Percentiles rank a stretch among this genome's conserved stretches.
Evolutionary conservation across 1,284 basidiomycete species (phyloP).

Genomic region (Sutorius eximius): DNA sequence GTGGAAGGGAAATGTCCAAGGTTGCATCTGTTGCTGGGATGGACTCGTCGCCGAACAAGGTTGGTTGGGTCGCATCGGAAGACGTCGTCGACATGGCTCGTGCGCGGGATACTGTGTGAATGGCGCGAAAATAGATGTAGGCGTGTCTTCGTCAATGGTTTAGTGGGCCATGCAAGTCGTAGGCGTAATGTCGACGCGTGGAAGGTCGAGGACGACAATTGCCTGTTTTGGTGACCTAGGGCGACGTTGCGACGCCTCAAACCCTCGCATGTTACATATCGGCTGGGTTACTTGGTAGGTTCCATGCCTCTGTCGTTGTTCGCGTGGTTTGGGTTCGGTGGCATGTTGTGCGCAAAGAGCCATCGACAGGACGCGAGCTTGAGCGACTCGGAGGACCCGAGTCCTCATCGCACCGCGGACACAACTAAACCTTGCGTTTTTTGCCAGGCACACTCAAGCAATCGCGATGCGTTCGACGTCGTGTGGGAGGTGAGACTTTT

Average conservation of each 20-base stretch:
- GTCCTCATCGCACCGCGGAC: not conserved
- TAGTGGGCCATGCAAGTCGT: slow-evolving; percentile 1
- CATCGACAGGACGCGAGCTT: not conserved
- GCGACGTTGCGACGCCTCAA: not conserved
- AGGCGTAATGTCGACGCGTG: not conserved
- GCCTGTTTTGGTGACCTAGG: slow-evolving; percentile 14
- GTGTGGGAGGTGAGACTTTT: slow-evolving; percentile 29
- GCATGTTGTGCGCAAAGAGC: not conserved
- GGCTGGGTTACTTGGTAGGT: not conserved
- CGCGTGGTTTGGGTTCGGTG: slow-evolving; percentile 4
- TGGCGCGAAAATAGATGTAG: not conserved
- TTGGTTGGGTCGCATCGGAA: slow-evolving; percentile 29
- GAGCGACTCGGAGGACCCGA: not conserved
- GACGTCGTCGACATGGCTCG: slow-evolving; percentile 33
- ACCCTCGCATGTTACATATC: not conserved
- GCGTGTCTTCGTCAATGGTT: slow-evolving; percentile 2
- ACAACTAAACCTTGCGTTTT: slow-evolving; percentile 16
- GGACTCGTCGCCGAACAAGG: slow-evolving; percentile 33
- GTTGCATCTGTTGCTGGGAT: slow-evolving; percentile 8
- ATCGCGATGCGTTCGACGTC: slow-evolving; percentile 26
- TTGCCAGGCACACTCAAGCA: slow-evolving; percentile 23
- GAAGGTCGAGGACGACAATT: slow-evolving; percentile 1
- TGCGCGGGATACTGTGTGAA: not conserved
- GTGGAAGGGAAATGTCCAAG: slow-evolving; percentile 7
- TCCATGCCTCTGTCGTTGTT: slow-evolving; percentile 7